Conservation (phyloP, 257 asterid species). For the Solanum bukasovii region DNA sequence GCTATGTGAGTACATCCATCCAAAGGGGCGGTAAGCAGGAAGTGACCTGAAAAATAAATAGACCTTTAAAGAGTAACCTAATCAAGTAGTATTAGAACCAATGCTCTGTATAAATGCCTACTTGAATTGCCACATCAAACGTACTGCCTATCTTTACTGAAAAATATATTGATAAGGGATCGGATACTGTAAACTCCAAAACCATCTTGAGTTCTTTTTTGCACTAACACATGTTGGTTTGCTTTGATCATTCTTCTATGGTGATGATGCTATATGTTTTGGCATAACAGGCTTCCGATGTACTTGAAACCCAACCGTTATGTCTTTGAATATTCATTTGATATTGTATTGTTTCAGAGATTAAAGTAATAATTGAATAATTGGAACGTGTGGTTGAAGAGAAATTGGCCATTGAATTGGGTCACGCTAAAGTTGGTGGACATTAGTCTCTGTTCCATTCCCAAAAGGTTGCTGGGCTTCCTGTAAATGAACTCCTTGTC, state of each 20-base stretch:
- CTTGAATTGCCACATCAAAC: background rate
- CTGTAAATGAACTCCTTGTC: background rate
- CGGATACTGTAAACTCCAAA: background rate
- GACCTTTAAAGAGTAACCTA: background rate
- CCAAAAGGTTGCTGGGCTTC: background rate
- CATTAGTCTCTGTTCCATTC: background rate
- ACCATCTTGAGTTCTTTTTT: background rate
- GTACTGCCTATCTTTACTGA: background rate
- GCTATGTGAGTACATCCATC: background rate
- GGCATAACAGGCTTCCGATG: background rate
- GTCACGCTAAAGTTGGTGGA: background rate
- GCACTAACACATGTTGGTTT: background rate
- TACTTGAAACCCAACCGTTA: background rate
- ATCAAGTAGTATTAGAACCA: background rate
- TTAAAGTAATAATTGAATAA: background rate
- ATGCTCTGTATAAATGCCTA: background rate
- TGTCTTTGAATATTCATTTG: background rate
- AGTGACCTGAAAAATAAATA: background rate
- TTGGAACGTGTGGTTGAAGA: background rate
- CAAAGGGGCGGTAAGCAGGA: background rate
- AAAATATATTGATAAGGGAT: background rate
- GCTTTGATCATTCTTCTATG: background rate
- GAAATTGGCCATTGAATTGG: background rate
- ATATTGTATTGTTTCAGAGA: background rate
- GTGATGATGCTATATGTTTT: background rate